Evolutionary conservation across 805 yeast species (phyloP), one percentile per base, ranked within the genome.

Genomic region (Kazachstania africana): DNA sequence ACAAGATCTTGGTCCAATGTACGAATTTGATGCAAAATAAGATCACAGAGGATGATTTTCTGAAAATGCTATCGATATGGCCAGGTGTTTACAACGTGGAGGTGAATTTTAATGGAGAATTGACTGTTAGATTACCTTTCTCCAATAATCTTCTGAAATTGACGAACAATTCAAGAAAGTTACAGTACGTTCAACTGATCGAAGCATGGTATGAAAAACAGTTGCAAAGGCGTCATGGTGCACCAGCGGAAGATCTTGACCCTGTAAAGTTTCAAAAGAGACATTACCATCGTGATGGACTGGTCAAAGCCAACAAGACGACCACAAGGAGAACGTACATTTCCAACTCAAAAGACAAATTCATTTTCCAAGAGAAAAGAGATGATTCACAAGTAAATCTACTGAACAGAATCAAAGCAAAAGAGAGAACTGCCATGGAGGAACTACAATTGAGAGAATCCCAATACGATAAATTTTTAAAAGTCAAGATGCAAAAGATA

Each of bases 41-140:
- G 26, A 39, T 54, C 4, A 29, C 49, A 6, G 39, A 47, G 22
- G 44, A 44, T 4, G 39, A 39, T 24, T 45, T 54, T 22, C 36
- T 50, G 17, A 38, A 38, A 30, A 40, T 54, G 48, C n/a, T 46
- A 24, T 37, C 45, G 3, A 29, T 53, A 14, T 52, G 59, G 57
- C 47, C 54, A 5, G 42, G 44, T 12, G 39, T 43, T n/a, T 54
- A 52, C 26, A 23, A 32, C 1, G 12, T 54, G 12, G 47, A 47
- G 25, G 34, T 44, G 12, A 44, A 46, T 28, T 42, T 42, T 4
- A 36, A 28, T n/a, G 36, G 41, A 6, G 53, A 47, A 28, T 29
- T 53, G 3, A 40, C 52, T 1, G 28, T 48, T 3, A 33, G 35
- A 21, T 29, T 47, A 27, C 57, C 55, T 5, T 32, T 35, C 22